Percentiles rank a stretch among this genome's conserved stretches.
phyloP scores from a whole-genome alignment of 2,329 filamentous ascomycete genomes.

The Ascochyta lentis region DNA sequence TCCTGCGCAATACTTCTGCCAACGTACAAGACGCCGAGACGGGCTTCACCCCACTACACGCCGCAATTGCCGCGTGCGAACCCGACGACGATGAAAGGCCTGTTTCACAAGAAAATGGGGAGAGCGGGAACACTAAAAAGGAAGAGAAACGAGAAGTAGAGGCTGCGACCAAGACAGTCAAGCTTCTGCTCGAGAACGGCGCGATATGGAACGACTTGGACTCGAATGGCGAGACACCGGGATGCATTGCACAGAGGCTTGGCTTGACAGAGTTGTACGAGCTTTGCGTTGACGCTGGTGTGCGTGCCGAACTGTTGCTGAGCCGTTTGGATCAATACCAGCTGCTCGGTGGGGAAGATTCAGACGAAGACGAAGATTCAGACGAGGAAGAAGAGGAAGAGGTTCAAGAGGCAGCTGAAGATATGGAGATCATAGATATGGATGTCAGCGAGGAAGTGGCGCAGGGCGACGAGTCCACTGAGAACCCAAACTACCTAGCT shows the following conservation, averaged over 20 bases:
- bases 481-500: slow-evolving; percentile 57
- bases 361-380: slow-evolving; percentile 56
- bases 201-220: slow-evolving; percentile 99
- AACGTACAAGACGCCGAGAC: slow-evolving; percentile 85
- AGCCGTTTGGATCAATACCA: slow-evolving; percentile 84
- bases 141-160: slow-evolving; percentile 52
- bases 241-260: slow-evolving; percentile 77
- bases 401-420: slow-evolving; percentile 12
- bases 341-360: slow-evolving; percentile 66
- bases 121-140: slow-evolving; percentile 33
- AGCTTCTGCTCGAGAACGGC: slow-evolving; percentile 81
- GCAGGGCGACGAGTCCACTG: slow-evolving; percentile 46
- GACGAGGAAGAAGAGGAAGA: slow-evolving; percentile 39
- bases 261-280: slow-evolving; percentile 76
- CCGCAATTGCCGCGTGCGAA: slow-evolving; percentile 74
- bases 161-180: slow-evolving; percentile 70
- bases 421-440: slow-evolving; percentile 36
- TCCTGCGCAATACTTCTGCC: slow-evolving; percentile 69
- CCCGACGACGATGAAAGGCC: slow-evolving; percentile 48
- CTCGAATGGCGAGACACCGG: slow-evolving; percentile 84
- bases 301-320: slow-evolving; percentile 87
- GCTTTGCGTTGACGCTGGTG: slow-evolving; percentile 85
- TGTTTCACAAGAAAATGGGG: slow-evolving; percentile 39
- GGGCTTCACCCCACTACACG: slow-evolving; percentile 86
- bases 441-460: slow-evolving; percentile 36